Base-by-base conservation (phyloP, 805 yeast species). In the Debaryomyces hansenii region DNA sequence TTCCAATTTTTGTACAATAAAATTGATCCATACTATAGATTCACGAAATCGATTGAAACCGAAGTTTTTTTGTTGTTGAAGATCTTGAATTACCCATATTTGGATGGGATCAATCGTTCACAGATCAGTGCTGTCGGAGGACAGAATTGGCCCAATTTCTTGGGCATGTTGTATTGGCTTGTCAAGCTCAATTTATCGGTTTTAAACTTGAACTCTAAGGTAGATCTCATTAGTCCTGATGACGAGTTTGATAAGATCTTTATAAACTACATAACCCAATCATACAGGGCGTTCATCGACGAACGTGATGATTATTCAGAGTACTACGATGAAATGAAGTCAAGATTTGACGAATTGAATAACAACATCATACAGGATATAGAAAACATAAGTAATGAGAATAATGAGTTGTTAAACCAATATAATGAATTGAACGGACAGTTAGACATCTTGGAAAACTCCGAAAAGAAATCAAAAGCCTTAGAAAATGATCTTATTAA, bases 91-190 rank as follows among this genome's bases (percentile, higher is more conserved):
- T 90, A 90, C 57, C 97, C 97, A 1, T 89, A 85, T 61, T 64
- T 89, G 47, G 95, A 87, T 35, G 72, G 87, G 0, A 83, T 91
- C 34, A 87, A 85, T 63, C 84, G 90, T 58, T 85, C 94, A 0
- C 95, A 89, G 60, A 84, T 90, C 33, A 82, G 90, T 33, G 96
- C 96, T 0, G 96, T 89, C 10, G 96, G 96, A 5, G 96, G 96
- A 2, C 83, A 85, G 41, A 83, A 83, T 53, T 90, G 97, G 97
- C 90, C 88, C 10, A 77, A 78, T 6, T 87, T 89, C 53, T 63
- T 90, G 36, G 96, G 94, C 1, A 80, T 91, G 78, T 67, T 90
- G 18, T 83, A 85, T 61, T 90, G 97, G 97, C 62, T 90, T 38
- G 82, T 85, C 4, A 80, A 81, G 52, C 72, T 82, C 49, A 83